Percentiles rank a stretch among this genome's conserved stretches.
Evolutionary conservation across 2,329 filamentous ascomycete genomes (phyloP).

Genomic region (Scytalidium sp.): DNA sequence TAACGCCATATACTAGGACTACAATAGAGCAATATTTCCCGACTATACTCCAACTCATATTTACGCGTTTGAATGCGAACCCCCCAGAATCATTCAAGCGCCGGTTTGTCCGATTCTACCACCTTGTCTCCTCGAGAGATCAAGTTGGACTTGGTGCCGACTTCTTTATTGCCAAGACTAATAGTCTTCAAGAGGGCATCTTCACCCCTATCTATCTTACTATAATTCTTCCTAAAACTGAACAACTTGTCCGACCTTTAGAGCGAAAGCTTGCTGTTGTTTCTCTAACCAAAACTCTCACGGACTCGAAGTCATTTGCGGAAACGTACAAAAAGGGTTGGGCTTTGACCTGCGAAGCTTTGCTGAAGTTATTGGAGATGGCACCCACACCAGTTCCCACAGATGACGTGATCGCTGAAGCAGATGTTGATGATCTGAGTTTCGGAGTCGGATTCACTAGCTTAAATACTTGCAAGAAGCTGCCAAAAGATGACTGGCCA

Average conservation of each 20-base stretch:
- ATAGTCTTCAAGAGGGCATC: slow-evolving; percentile 73
- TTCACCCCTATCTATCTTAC: slow-evolving; percentile 83
- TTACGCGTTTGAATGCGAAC: slow-evolving; percentile 62
- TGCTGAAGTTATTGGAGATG: slow-evolving; percentile 86
- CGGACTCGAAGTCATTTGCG: slow-evolving; percentile 81
- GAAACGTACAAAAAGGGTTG: slow-evolving; percentile 84
- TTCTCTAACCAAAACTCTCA: slow-evolving; percentile 87
- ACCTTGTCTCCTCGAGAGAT: slow-evolving; percentile 74
- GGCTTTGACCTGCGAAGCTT: slow-evolving; percentile 83
- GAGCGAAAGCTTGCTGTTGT: slow-evolving; percentile 94
- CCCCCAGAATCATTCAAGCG: slow-evolving; percentile 76
- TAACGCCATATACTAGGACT: slow-evolving; percentile 39
- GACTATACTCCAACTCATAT: slow-evolving; percentile 75
- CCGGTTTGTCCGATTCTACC: slow-evolving; percentile 91
- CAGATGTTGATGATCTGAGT: slow-evolving; percentile 90
- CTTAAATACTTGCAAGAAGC: slow-evolving; percentile 82
- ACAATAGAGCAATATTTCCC: slow-evolving; percentile 54
- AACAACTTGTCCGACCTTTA: slow-evolving; percentile 80
- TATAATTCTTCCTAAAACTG: slow-evolving; percentile 84
- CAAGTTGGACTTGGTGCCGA: slow-evolving; percentile 82
- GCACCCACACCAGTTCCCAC: slow-evolving; percentile 67
- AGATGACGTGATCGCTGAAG: slow-evolving; percentile 77
- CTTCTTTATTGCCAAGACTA: slow-evolving; percentile 84
- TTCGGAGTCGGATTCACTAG: slow-evolving; percentile 95
- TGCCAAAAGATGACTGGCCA: slow-evolving; percentile 76